Percentiles rank a stretch among this genome's conserved stretches.
Conservation (phyloP, 306 rosid species). For the Inga leiocalycina region DNA sequence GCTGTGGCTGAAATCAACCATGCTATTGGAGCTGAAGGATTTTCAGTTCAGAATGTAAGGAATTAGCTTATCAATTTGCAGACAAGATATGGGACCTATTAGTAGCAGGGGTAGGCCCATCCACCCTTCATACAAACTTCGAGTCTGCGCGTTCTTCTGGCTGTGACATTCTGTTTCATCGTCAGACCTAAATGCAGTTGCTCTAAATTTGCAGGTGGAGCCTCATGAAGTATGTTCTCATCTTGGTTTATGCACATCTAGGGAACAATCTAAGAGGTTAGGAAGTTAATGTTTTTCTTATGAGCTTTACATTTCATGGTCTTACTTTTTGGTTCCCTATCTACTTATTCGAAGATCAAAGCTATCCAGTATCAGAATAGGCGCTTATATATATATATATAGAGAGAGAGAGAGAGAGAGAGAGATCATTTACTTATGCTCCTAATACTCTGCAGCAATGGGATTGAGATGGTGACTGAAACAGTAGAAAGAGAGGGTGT, state of each 20-base stretch:
- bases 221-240: conserved; percentile 60
- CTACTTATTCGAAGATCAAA: conserved; percentile 6
- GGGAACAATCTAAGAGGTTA: conserved; percentile 50
- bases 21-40: conserved; percentile 92
- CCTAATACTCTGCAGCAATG: conserved; percentile 46
- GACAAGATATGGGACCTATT: conserved; percentile 83
- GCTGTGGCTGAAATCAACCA: conserved; percentile 79
- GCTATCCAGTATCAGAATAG: neutral
- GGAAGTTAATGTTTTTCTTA: conserved; percentile 8
- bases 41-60: conserved; percentile 78
- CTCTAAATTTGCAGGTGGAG: conserved; percentile 50
- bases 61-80: conserved; percentile 72
- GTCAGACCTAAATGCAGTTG: conserved; percentile 17
- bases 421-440: conserved; percentile 12
- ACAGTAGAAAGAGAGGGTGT: conserved; percentile 39
- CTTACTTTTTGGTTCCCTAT: neutral
- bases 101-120: conserved; percentile 62
- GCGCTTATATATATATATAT: too few relatives aligned
- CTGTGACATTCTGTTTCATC: neutral
- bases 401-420: neutral
- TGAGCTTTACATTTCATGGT: neutral
- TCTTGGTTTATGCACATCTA: conserved; percentile 58
- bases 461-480: conserved; percentile 69
- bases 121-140: neutral
- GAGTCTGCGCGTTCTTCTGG: neutral